Conservation (phyloP, 2,329 filamentous ascomycete genomes). For the Ophiostoma ips region DNA sequence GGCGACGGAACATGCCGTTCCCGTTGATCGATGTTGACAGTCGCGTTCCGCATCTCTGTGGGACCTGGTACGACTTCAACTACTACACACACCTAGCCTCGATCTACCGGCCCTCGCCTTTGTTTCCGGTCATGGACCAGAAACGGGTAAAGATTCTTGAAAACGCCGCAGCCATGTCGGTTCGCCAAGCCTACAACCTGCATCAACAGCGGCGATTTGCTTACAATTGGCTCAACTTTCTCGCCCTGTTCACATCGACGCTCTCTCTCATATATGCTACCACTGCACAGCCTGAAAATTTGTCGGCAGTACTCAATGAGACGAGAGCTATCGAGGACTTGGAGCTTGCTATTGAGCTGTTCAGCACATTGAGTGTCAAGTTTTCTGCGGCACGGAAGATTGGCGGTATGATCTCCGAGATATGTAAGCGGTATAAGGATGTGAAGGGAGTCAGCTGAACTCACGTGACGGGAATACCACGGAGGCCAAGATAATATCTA, state of each 20-base stretch:
- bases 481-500: too few relatives aligned
- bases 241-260: constrained; percentile 27
- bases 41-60: constrained; percentile 28
- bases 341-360: constrained; percentile 19
- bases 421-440: constrained; percentile 15
- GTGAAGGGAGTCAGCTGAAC: constrained; percentile 1
- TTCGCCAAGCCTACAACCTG: constrained; percentile 27
- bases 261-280: constrained; percentile 30
- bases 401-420: constrained; percentile 16
- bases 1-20: constrained; percentile 31
- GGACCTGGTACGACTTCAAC: constrained; percentile 33
- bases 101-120: constrained; percentile 30
- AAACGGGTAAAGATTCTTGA: constrained; percentile 24
- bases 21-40: constrained; percentile 25
- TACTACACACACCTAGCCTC: constrained; percentile 32
- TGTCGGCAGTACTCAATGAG: constrained; percentile 16
- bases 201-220: constrained; percentile 26
- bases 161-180: constrained; percentile 27
- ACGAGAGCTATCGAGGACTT: constrained; percentile 20
- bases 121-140: constrained; percentile 24
- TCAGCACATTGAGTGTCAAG: constrained; percentile 20
- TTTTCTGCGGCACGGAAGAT: constrained; percentile 20
- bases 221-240: constrained; percentile 29
- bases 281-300: constrained; percentile 24
- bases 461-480: too few relatives aligned